Evolutionary conservation across 192 early-diverging fungal genomes (phyloP).

Genomic region (Oehlia diaphana): DNA sequence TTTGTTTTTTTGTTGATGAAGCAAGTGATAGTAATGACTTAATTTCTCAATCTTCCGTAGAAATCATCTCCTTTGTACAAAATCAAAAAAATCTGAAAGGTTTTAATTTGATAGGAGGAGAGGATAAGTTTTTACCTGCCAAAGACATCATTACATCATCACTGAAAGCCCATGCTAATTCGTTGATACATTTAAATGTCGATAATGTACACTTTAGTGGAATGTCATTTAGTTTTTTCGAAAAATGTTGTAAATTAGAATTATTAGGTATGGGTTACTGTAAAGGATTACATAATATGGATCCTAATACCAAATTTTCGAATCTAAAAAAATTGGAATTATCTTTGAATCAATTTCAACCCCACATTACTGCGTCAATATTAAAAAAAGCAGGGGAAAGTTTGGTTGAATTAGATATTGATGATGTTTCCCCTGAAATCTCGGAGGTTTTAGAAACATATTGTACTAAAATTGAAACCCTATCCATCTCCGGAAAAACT

Average conservation of each 20-base stretch:
- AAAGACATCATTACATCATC: not conserved
- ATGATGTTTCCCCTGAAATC: not conserved
- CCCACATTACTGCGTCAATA: not conserved
- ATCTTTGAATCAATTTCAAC: not conserved
- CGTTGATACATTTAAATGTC: not conserved
- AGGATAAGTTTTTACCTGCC: not conserved
- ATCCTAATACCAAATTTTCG: not conserved
- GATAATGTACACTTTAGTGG: not conserved
- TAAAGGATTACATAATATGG: not conserved
- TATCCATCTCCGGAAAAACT: not conserved
- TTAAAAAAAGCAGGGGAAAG: not conserved
- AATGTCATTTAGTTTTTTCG: not conserved
- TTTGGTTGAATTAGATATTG: not conserved
- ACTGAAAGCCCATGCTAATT: not conserved
- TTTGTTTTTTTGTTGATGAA: not conserved
- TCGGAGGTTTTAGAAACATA: not conserved
- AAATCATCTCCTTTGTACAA: not conserved
- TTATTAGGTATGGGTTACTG: not conserved
- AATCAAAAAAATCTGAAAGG: not conserved
- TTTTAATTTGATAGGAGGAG: not conserved
- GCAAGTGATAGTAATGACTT: not conserved
- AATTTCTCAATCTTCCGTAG: not conserved
- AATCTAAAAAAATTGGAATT: not conserved
- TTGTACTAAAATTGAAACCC: not conserved
- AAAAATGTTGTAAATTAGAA: not conserved